Evolutionary conservation across 1,139 yeast genomes (phyloP).

Genomic region (Suhomyces terraborum): DNA sequence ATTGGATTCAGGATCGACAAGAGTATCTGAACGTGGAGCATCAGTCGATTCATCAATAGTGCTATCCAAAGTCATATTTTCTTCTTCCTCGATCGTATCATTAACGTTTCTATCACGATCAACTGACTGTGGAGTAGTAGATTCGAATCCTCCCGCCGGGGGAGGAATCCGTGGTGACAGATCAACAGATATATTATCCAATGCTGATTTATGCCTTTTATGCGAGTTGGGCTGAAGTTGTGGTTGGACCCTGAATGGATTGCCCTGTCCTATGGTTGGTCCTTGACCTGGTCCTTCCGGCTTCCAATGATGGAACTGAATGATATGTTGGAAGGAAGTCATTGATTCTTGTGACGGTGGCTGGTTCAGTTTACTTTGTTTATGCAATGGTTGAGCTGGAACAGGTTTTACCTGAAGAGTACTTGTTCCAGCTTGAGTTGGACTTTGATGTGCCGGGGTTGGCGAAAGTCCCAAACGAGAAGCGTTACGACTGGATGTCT

Average conservation of each 20-base stretch:
- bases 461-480: conserved; percentile 21
- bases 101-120: conserved; percentile 8
- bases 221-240: conserved; percentile 18
- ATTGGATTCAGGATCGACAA: conserved; percentile 14
- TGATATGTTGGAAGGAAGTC: conserved; percentile 54
- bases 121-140: conserved; percentile 9
- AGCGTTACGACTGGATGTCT: conserved; percentile 15
- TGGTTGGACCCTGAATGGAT: conserved; percentile 15
- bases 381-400: conserved; percentile 49
- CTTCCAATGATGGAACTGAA: conserved; percentile 56
- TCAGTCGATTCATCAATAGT: conserved; percentile 15
- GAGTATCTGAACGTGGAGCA: conserved; percentile 12
- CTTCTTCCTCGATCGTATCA: conserved; percentile 17
- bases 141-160: conserved; percentile 5
- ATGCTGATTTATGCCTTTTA: conserved; percentile 25
- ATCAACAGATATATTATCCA: conserved; percentile 22
- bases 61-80: conserved; percentile 18
- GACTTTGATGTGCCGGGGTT: conserved; percentile 17
- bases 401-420: conserved; percentile 48
- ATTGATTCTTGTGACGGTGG: conserved; percentile 52
- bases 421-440: conserved; percentile 28
- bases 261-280: conserved; percentile 15
- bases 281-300: conserved; percentile 38
- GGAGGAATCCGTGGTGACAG: conserved; percentile 8
- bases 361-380: conserved; percentile 34